phyloP scores from a whole-genome alignment of 2,329 filamentous ascomycete genomes.

The Tolypocladium pustulatum region DNA sequence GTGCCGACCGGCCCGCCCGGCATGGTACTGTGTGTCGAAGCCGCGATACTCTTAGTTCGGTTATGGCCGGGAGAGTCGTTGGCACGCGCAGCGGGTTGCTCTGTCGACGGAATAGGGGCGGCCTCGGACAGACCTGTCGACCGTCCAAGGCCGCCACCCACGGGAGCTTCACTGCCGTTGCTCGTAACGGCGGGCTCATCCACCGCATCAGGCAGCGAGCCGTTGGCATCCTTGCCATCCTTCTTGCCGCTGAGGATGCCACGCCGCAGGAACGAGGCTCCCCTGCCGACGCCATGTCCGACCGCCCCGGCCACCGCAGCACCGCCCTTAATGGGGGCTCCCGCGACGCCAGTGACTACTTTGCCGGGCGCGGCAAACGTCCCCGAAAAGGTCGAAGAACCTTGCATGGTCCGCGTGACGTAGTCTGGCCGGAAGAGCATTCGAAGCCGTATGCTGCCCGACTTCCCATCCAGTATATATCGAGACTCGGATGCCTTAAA shows the following conservation, averaged over 20 bases:
- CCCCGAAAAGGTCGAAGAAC: constrained; percentile 84
- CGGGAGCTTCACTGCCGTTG: constrained; percentile 22
- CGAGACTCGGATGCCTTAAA: constrained; percentile 70
- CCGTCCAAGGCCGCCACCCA: constrained; percentile 28
- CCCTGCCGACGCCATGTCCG: constrained; percentile 74
- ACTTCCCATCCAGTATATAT: constrained; percentile 77
- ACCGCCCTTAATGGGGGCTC: constrained; percentile 89
- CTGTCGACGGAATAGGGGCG: constrained; percentile 13
- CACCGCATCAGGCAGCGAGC: constrained; percentile 28
- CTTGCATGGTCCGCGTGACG: constrained; percentile 74
- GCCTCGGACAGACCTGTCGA: constrained; percentile 26
- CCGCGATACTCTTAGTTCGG: constrained; percentile 49
- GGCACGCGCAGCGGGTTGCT: constrained; percentile 12
- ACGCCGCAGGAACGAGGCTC: constrained; percentile 81
- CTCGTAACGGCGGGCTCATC: constrained; percentile 25
- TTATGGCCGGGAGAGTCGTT: constrained; percentile 25
- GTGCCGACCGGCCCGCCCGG: constrained; percentile 57
- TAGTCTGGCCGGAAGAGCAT: constrained; percentile 92
- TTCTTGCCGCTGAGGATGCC: constrained; percentile 69
- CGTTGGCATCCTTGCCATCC: constrained; percentile 43
- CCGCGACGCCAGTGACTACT: constrained; percentile 70
- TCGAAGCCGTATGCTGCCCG: constrained; percentile 69
- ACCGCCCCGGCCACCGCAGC: constrained; percentile 62
- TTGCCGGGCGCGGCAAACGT: constrained; percentile 81
- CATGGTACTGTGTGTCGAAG: constrained; percentile 53